Percentiles rank a stretch among this genome's conserved stretches.
phyloP scores from a whole-genome alignment of 129 eudicot genomes.

The Scalesia atractyloides region DNA sequence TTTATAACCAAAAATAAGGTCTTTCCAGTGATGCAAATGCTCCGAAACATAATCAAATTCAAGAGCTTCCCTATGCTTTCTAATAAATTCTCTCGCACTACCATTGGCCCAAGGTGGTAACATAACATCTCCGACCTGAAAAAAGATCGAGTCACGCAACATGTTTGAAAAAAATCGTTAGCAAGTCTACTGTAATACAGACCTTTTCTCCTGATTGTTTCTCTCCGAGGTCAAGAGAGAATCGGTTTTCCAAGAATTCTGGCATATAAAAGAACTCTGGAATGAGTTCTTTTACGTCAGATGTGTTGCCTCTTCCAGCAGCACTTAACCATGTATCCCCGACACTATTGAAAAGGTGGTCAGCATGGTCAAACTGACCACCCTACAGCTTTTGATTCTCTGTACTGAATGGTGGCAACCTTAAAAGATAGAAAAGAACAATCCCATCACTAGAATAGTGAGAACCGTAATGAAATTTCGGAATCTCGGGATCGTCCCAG shows the following conservation, averaged over 20 bases:
- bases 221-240: conserved; percentile 89
- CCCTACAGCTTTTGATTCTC: conserved; percentile 98
- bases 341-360: conserved; percentile 90
- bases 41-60: conserved; percentile 93
- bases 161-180: no score
- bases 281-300: conserved; percentile 93
- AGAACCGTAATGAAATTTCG: conserved; percentile 97
- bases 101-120: conserved; percentile 99
- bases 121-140: conserved; percentile 85
- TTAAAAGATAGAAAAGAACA: conserved; percentile 92
- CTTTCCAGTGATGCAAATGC: conserved; percentile 94
- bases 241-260: conserved; percentile 87
- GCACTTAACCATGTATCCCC: conserved; percentile 96
- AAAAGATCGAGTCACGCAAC: conserved; percentile 8
- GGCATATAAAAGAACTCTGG: conserved; percentile 99
- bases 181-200: background rate
- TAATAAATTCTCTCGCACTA: conserved; percentile 92
- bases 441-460: conserved; percentile 99
- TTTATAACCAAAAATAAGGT: conserved; percentile 88
- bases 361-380: conserved; percentile 99
- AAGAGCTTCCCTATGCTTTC: conserved; percentile 94
- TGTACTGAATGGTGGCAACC: conserved; percentile 89
- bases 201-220: conserved; percentile 98
- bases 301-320: conserved; percentile 96
- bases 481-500: conserved; percentile 99